A percentile compares a stretch with the other conserved stretches of the same genome.
phyloP scores from a whole-genome alignment of 2,329 filamentous ascomycete genomes.

The Talaromyces rugulosus region DNA sequence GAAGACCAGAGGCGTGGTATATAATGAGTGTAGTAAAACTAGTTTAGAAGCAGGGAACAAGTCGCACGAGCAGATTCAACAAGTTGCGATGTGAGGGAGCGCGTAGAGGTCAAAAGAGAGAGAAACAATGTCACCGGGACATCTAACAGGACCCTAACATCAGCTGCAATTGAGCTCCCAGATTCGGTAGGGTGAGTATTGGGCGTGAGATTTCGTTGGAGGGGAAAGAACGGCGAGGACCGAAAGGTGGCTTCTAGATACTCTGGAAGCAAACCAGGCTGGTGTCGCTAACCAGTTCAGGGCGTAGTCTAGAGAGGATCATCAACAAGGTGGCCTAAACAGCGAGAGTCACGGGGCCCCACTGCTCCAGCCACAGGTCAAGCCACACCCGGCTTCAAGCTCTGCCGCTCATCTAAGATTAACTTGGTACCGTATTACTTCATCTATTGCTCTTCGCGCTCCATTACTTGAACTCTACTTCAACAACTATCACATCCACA shows the following conservation, averaged over 20 bases:
- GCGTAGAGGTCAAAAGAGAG: slow-evolving; percentile 5
- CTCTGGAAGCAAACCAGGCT: not conserved
- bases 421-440: too few species aligned
- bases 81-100: not conserved
- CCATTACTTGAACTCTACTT: not conserved
- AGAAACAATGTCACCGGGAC: slow-evolving; percentile 14
- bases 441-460: not conserved
- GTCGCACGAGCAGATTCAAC: not conserved
- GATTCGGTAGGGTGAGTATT: not conserved
- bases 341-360: not conserved
- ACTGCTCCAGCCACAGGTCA: not conserved
- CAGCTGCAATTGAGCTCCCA: not conserved
- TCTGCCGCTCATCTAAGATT: not conserved
- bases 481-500: not conserved
- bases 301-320: not conserved
- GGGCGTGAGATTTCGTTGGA: not conserved
- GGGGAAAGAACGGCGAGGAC: not conserved
- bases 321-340: not conserved
- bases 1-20: not conserved
- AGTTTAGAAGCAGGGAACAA: not conserved
- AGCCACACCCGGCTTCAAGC: not conserved
- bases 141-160: slow-evolving; percentile 8
- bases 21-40: not conserved
- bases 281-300: not conserved
- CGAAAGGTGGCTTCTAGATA: slow-evolving; percentile 4